Evolutionary conservation across 2,329 filamentous ascomycete species (phyloP).

Genomic region (Metarhizium sp.): DNA sequence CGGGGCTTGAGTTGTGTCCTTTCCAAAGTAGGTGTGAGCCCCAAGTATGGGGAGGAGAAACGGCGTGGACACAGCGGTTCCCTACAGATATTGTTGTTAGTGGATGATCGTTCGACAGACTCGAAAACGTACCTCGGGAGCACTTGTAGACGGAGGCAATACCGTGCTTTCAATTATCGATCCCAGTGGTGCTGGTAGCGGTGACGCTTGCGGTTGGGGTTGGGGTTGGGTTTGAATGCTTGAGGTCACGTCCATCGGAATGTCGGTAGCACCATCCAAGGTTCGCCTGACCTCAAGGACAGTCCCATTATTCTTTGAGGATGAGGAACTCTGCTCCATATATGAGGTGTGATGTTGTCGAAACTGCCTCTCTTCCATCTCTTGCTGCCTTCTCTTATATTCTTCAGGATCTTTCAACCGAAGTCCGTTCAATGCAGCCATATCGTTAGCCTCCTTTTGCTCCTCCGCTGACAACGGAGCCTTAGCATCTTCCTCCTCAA

Average conservation of each 20-base stretch:
- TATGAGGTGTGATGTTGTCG: not conserved
- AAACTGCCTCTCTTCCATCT: conserved; percentile 2
- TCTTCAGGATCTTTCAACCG: conserved; percentile 23
- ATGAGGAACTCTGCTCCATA: not conserved
- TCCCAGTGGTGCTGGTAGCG: not conserved
- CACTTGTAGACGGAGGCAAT: not conserved
- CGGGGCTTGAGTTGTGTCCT: not conserved
- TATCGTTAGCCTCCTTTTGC: conserved; percentile 39
- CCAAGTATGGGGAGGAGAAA: conserved; percentile 24
- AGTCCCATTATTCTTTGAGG: not conserved
- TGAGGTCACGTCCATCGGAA: not conserved
- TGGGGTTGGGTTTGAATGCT: not conserved
- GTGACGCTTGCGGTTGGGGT: not conserved
- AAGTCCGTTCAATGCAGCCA: conserved; percentile 23
- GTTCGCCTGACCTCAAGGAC: not conserved
- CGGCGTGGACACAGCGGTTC: conserved; percentile 5
- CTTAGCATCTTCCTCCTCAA: conserved; percentile 58
- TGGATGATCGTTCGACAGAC: not conserved
- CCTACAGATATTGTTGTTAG: not conserved
- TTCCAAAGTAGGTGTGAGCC: conserved; percentile 28
- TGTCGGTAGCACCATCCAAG: conserved; percentile 1
- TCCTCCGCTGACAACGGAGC: conserved; percentile 50
- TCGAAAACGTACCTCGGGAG: not conserved
- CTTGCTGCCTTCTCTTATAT: conserved; percentile 15
- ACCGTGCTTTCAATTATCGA: not conserved